A percentile compares a stretch with the other conserved stretches of the same genome.
Evolutionary conservation across 2,329 filamentous ascomycete species (phyloP).

Genomic region (Trichoderma citrinoviride): DNA sequence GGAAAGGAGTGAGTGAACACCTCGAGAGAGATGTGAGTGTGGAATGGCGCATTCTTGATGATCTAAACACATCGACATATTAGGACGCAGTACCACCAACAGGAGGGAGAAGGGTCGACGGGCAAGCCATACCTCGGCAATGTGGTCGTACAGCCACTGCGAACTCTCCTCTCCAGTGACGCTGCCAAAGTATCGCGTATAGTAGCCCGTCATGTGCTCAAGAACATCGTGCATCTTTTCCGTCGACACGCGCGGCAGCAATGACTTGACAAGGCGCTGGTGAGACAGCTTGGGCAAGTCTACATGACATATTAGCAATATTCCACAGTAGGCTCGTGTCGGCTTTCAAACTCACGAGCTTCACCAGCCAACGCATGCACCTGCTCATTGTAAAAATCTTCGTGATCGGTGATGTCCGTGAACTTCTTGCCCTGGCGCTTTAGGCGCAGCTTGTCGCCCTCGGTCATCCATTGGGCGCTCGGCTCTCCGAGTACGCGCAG

Average conservation of each 20-base stretch:
- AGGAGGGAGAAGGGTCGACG: too few species aligned
- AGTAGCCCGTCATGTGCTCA: conserved; percentile 58
- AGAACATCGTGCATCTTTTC: conserved; percentile 64
- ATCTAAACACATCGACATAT: conserved; percentile 25
- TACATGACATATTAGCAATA: conserved; percentile 16
- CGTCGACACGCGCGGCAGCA: conserved; percentile 59
- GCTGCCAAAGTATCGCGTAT: conserved; percentile 55
- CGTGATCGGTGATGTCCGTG: conserved; percentile 68
- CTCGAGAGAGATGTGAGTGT: conserved; percentile 27
- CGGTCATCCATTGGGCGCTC: conserved; percentile 64
- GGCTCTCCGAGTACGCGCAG: conserved; percentile 64
- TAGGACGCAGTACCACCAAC: neutral
- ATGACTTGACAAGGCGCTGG: conserved; percentile 53
- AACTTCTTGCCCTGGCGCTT: conserved; percentile 66
- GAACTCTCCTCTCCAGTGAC: conserved; percentile 18
- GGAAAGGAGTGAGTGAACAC: conserved; percentile 66
- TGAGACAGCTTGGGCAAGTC: conserved; percentile 42
- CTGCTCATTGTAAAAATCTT: conserved; percentile 44
- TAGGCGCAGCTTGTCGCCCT: conserved; percentile 69
- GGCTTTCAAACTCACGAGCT: conserved; percentile 29
- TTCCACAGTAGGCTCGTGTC: too few species aligned
- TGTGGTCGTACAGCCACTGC: conserved; percentile 17
- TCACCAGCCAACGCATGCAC: conserved; percentile 29
- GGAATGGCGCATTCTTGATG: conserved; percentile 35
- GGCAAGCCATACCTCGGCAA: conserved; percentile 29